Evolutionary conservation across 2,329 filamentous ascomycete genomes (phyloP).

Genomic region (Apiospora aurea): DNA sequence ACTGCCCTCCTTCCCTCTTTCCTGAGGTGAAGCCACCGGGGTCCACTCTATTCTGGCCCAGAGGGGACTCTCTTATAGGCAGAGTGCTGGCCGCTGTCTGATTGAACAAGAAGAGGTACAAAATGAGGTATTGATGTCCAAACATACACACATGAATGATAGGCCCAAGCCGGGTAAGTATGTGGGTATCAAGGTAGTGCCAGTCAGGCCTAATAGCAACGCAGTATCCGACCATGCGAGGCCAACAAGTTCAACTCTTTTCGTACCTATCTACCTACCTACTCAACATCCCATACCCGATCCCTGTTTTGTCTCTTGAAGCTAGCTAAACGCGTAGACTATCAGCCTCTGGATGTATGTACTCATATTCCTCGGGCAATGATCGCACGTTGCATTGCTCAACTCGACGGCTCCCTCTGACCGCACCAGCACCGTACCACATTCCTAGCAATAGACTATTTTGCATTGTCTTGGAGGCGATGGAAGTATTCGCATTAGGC

Average conservation of each 20-base stretch:
- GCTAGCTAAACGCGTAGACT: too few relatives aligned
- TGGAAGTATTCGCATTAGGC: neutral
- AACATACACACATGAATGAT: neutral
- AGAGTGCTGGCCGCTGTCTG: neutral
- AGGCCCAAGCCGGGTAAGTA: neutral
- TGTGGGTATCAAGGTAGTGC: neutral
- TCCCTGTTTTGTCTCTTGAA: neutral
- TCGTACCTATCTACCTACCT: neutral
- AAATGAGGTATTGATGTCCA: neutral
- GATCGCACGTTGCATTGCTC: neutral
- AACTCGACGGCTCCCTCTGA: neutral
- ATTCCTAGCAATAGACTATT: constrained; percentile 5
- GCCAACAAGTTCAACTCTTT: neutral
- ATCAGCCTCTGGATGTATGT: neutral
- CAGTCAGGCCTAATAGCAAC: neutral
- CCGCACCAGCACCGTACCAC: neutral
- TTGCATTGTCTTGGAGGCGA: constrained; percentile 6
- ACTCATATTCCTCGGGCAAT: neutral
- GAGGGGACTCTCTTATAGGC: neutral
- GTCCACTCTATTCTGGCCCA: neutral
- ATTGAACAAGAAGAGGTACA: neutral
- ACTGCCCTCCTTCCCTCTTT: neutral
- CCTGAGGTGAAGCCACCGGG: neutral
- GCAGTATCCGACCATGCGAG: neutral
- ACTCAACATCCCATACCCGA: neutral